Conservation (phyloP, 2,329 filamentous ascomycete species). For the Fusarium succisae region DNA sequence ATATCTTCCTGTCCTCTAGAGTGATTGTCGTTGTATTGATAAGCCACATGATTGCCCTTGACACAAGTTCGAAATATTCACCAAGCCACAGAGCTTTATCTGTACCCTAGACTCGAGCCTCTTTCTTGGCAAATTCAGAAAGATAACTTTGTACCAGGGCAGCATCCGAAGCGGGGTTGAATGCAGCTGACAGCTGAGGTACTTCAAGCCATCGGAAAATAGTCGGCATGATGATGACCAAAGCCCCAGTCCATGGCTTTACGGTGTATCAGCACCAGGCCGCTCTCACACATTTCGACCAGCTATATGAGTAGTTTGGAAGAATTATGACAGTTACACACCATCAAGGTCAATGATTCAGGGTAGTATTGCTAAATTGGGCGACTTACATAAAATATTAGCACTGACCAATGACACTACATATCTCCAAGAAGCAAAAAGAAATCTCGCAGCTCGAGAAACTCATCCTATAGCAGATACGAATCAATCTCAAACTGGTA, state of each 20-base stretch:
- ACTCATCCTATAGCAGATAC: background rate
- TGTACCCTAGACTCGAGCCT: background rate
- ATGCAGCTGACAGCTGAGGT: background rate
- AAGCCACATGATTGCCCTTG: background rate
- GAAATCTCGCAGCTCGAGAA: rapidly evolving
- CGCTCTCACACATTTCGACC: rapidly evolving
- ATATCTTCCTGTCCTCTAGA: background rate
- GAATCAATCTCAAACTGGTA: too few species aligned
- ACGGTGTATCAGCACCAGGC: rapidly evolving
- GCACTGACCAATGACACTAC: background rate
- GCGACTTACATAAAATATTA: background rate
- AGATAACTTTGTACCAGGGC: background rate
- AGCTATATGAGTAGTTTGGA: rapidly evolving
- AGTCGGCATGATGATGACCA: background rate
- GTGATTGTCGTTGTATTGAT: background rate
- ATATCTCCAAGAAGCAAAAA: rapidly evolving
- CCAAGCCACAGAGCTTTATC: background rate
- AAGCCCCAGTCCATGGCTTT: rapidly evolving
- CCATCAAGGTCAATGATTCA: background rate
- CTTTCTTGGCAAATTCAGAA: background rate
- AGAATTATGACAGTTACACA: rapidly evolving
- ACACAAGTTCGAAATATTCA: rapidly evolving
- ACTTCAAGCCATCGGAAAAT: background rate
- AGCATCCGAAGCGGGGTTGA: background rate
- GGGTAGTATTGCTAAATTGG: background rate